A percentile compares a stretch with the other conserved stretches of the same genome.
phyloP scores from a whole-genome alignment of 148 eudicot genomes.

The Selenicereus undatus region DNA sequence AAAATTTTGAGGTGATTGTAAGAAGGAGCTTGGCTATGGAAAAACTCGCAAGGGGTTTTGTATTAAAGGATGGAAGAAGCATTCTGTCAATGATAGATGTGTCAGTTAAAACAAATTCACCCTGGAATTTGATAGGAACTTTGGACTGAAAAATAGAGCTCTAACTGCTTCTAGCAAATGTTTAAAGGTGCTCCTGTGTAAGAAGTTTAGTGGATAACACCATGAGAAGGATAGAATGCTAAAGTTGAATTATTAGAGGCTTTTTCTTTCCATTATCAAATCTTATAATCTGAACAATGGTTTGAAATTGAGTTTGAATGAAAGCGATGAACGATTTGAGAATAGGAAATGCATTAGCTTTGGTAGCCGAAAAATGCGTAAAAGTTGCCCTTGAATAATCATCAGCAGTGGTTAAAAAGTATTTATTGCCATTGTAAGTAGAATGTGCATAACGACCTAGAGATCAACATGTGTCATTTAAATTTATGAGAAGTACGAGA shows the following conservation, averaged over 20 bases:
- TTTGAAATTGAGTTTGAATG: conserved; percentile 8
- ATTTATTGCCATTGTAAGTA: not conserved
- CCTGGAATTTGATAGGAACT: conserved; percentile 8
- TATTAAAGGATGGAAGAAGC: not conserved
- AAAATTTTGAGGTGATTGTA: not conserved
- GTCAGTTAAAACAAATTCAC: not conserved
- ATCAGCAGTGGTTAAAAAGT: conserved; percentile 19
- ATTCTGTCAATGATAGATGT: not conserved
- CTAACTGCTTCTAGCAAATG: conserved; percentile 11
- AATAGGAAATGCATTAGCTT: not conserved
- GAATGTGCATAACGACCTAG: conserved; percentile 14
- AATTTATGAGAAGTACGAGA: no score
- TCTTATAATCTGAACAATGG: conserved; percentile 8
- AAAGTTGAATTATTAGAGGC: not conserved
- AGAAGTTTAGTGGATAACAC: not conserved
- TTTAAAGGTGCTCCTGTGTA: not conserved
- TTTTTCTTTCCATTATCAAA: conserved; percentile 16
- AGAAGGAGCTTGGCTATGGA: not conserved
- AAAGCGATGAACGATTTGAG: not conserved
- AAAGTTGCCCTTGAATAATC: no score
- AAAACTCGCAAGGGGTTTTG: conserved; percentile 9
- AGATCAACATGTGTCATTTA: not conserved
- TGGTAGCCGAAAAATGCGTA: conserved; percentile 8
- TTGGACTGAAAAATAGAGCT: conserved; percentile 11
- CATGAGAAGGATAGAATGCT: not conserved